Conservation (phyloP, 2,329 filamentous ascomycete genomes). For the Penicillium corylophilum region DNA sequence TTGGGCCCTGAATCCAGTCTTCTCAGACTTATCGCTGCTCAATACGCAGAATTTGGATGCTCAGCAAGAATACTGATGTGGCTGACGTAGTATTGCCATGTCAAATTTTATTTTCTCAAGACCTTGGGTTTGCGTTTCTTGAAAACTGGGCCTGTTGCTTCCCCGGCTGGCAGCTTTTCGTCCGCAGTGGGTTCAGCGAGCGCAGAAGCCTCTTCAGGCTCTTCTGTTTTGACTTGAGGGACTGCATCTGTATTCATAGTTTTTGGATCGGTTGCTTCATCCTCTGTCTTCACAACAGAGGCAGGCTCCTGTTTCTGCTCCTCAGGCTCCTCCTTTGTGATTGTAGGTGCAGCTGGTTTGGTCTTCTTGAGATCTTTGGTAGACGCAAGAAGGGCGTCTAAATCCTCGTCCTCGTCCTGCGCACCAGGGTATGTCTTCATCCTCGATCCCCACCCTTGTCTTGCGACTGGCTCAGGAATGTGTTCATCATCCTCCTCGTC, state of each 20-base stretch:
- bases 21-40: neutral
- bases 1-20: neutral
- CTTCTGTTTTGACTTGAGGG: slow-evolving; percentile 30
- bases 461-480: slow-evolving; percentile 32
- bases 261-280: slow-evolving; percentile 8
- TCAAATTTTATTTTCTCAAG: slow-evolving; percentile 34
- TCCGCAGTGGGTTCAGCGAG: slow-evolving; percentile 1
- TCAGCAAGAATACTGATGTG: neutral
- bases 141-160: slow-evolving; percentile 42
- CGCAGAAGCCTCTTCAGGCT: slow-evolving; percentile 10
- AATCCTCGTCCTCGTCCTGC: slow-evolving; percentile 36
- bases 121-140: slow-evolving; percentile 51
- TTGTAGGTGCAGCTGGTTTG: slow-evolving; percentile 18
- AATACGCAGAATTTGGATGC: neutral
- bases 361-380: slow-evolving; percentile 41
- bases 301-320: slow-evolving; percentile 15
- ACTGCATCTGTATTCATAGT: slow-evolving; percentile 11
- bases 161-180: slow-evolving; percentile 20
- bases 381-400: slow-evolving; percentile 45
- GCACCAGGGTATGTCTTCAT: slow-evolving; percentile 42
- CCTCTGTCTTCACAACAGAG: slow-evolving; percentile 16
- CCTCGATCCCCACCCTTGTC: slow-evolving; percentile 47
- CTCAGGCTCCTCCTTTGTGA: slow-evolving; percentile 9
- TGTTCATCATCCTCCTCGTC: slow-evolving; percentile 37
- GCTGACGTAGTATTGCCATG: neutral